Evolutionary conservation across 306 rosid genomes (phyloP), one percentile per base, ranked within the genome.

Genomic region (Cicer pinnatifidum): DNA sequence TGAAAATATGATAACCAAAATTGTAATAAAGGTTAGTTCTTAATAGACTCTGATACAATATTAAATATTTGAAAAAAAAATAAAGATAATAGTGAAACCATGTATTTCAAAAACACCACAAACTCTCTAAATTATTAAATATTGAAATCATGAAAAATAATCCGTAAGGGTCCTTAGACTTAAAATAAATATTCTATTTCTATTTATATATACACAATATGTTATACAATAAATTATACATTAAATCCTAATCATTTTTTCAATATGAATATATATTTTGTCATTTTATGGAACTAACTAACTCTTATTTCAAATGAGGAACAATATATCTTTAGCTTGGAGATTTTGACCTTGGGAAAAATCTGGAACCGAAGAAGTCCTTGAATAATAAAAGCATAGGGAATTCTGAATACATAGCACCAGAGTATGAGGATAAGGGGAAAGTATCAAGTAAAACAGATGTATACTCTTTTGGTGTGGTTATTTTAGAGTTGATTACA

Each of bases 401-500:
- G 76, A 66, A 66, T 58, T 58, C 7, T 4, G 84, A 76, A 63
- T 82, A 82, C 23, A 1, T 17, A 43, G 88, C 86, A 37, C 86
- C 86, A 6, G 88, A 85, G 57, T 69, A 12, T 74, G 39, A 16
- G 59, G 84, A 69, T 73, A 79, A 60, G 47, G 78, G 81, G 11
- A 82, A 79, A 57, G 28, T 68, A 43, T 72, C 86, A 64, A 65
- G 59, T 8, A 79, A 80, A 76, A 38, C 66, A 50, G 88, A 85
- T 69, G 82, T 79, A 19, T 85, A 85, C 78, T 82, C 86, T 0
- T 79, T 85, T 45, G 88, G 86, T 2, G 58, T 85, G 73, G 67
- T 85, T 69, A 75, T 82, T 47, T 77, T 85, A 76, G 86, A 82
- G 84, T 70, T 85, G 72, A 85, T 85, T 57, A 48, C 86, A 13